Base-by-base conservation (phyloP, 2,329 filamentous ascomycete species). In the Cladosporium phlei region DNA sequence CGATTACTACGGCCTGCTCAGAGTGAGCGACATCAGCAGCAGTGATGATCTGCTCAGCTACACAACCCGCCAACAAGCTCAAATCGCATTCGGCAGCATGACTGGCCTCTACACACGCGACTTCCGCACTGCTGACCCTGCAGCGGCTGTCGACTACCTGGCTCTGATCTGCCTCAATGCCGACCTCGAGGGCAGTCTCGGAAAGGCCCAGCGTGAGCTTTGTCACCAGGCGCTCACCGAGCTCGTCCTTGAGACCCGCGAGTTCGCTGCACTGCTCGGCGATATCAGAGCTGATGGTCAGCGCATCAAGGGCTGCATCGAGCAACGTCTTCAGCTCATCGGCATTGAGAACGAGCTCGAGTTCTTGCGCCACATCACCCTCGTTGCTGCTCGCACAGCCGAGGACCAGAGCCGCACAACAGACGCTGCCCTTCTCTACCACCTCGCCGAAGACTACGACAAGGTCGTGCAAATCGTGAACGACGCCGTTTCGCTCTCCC, bases 31-130 rank as follows among this genome's bases (percentile, higher is more conserved):
- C 65, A 88, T 88, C 53, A 78, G 80, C 57, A 79, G 80, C 6
- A 81, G 81, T 8, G 82, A 85, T 61, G 86, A 94, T 58, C 69
- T 80, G 19, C 62, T 84, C 38, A 78, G 76, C 8, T 79, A 80
- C 66, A 88, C 80, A 56, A 85, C 78, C 59, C 79, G 82, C 56
- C 78, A 80, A 53, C 75, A 80, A 53, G 77, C 89, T 4, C 89
- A 96, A 65, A 84, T 98, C 68, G 95, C 93, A 73, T 97, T 97
- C 69, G 90, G 88, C 34, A 85, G 86, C 49, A 87, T 97, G 74
- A 76, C 97, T 51, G 94, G 91, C 30, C 88, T 93, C 65, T 98
- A 98, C 72, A 98, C 94, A 4, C 81, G 86, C 45, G 90, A 96
- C 67, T 98, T 98, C 79, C 85, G 93, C 43, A 88, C 88, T 22